These are phyloP conservation scores for Lodderomyces metapsilosis DNA, from an alignment of 1,139 yeast species.

Conservation along the genomic window DNA sequence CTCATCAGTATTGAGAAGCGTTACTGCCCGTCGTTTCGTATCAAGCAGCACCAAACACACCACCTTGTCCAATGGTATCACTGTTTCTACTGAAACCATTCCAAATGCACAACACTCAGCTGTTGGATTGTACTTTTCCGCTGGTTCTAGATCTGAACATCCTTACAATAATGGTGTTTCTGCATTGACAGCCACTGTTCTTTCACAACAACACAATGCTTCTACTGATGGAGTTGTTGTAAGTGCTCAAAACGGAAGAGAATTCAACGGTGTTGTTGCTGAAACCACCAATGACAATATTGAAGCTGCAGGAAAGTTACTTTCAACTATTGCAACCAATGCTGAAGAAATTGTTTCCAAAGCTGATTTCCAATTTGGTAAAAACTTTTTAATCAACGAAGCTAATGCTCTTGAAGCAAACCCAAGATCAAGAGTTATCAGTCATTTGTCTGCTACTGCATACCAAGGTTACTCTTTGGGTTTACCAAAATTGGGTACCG, in stretches of 20 bases:
- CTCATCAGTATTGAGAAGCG: constrained; percentile 26
- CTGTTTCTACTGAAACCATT: constrained; percentile 67
- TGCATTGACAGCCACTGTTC: constrained; percentile 55
- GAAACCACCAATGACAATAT: constrained; percentile 47
- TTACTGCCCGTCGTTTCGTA: constrained; percentile 50
- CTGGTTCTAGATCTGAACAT: constrained; percentile 79
- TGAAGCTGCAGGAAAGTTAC: constrained; percentile 40
- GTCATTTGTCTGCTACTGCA: constrained; percentile 77
- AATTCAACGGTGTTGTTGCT: constrained; percentile 53
- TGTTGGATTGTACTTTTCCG: constrained; percentile 68
- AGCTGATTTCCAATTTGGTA: constrained; percentile 34
- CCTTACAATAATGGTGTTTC: constrained; percentile 79
- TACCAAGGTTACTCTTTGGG: constrained; percentile 82
- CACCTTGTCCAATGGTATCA: constrained; percentile 68
- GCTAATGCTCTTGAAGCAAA: constrained; percentile 45
- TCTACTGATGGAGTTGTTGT: constrained; percentile 48
- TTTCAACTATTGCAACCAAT: constrained; percentile 37
- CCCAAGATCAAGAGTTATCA: constrained; percentile 54
- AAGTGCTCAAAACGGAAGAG: constrained; percentile 47
- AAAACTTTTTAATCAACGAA: constrained; percentile 35
- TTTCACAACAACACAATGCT: constrained; percentile 25
- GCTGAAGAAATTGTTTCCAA: constrained; percentile 30
- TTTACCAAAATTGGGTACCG: constrained; percentile 71
- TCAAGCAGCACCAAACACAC: constrained; percentile 63
- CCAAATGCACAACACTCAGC: constrained; percentile 56